phyloP scores from a whole-genome alignment of 805 yeast species.

The Metschnikowia colocasiae region DNA sequence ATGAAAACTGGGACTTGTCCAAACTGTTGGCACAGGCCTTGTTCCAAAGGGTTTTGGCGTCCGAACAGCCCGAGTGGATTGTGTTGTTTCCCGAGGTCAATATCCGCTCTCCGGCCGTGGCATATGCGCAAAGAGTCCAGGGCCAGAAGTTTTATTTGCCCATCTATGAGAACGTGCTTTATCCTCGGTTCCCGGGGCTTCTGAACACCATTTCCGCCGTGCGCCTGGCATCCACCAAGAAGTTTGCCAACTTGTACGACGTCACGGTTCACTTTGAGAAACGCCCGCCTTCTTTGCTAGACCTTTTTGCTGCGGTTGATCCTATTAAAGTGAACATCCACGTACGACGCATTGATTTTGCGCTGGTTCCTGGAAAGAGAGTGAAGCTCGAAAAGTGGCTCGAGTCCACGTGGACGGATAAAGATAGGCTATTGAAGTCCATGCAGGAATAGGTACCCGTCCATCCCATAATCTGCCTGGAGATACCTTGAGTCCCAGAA shows the following conservation, averaged over 20 bases:
- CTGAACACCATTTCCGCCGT: slow-evolving; percentile 46
- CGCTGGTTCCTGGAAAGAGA: slow-evolving; percentile 50
- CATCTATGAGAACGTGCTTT: slow-evolving; percentile 54
- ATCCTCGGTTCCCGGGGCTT: slow-evolving; percentile 71
- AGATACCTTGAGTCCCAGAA: too few species aligned
- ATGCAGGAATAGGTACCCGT: slow-evolving; percentile 5
- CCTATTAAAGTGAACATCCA: slow-evolving; percentile 44
- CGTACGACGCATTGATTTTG: slow-evolving; percentile 44
- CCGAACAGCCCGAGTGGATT: slow-evolving; percentile 54
- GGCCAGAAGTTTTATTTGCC: slow-evolving; percentile 61
- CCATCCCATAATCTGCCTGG: too few species aligned
- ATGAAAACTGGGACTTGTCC: slow-evolving; percentile 68
- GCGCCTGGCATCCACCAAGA: slow-evolving; percentile 27
- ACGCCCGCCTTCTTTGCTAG: slow-evolving; percentile 29
- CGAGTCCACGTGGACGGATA: slow-evolving; percentile 67
- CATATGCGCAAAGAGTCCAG: slow-evolving; percentile 49
- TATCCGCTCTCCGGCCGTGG: slow-evolving; percentile 50
- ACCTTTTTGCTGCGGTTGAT: slow-evolving; percentile 25
- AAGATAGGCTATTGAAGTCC: slow-evolving; percentile 43
- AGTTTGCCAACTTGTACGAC: slow-evolving; percentile 50
- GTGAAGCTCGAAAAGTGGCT: slow-evolving; percentile 68
- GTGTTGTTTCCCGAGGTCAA: slow-evolving; percentile 85
- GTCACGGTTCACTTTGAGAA: slow-evolving; percentile 46
- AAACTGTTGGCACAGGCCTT: slow-evolving; percentile 30
- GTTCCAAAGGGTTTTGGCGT: slow-evolving; percentile 34